These are phyloP conservation scores for Phytophthora podocarpi DNA, from an alignment of 352 stramenopile species.

Conservation along the genomic window DNA sequence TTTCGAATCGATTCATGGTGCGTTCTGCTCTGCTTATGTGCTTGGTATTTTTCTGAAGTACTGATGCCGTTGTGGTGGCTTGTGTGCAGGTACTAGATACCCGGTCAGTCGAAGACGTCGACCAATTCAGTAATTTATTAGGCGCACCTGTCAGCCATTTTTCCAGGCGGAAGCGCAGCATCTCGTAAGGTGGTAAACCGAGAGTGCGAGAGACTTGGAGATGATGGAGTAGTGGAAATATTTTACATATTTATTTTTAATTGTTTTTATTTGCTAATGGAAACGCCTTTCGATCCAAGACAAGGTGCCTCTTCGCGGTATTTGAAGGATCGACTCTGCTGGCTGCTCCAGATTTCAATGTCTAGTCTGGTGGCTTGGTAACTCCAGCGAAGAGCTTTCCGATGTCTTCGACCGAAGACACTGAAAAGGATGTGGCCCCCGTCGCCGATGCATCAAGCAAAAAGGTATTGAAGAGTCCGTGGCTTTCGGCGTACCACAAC, in stretches of 20 bases:
- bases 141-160: conserved; percentile 27
- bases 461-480: conserved; percentile 55
- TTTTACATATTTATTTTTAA: no score
- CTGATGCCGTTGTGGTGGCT: conserved; percentile 4
- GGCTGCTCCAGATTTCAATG: no score
- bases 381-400: neutral
- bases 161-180: conserved; percentile 40
- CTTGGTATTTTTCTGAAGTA: no score
- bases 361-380: neutral
- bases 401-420: conserved; percentile 29
- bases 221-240: no score
- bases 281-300: conserved; percentile 15
- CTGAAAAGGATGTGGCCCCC: conserved; percentile 18
- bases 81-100: conserved; percentile 40
- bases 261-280: conserved; percentile 23
- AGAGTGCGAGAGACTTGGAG: neutral
- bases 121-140: conserved; percentile 42
- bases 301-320: conserved; percentile 25
- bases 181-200: conserved; percentile 25
- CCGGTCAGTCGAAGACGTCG: conserved; percentile 32
- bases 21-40: no score
- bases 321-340: neutral
- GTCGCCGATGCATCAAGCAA: conserved; percentile 18
- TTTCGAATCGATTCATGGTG: conserved; percentile 80
- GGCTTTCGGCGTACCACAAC: conserved; percentile 91